These are phyloP conservation scores for Trichoderma gamsii DNA, from an alignment of 495 filamentous ascomycete species.

Conservation along the genomic window DNA sequence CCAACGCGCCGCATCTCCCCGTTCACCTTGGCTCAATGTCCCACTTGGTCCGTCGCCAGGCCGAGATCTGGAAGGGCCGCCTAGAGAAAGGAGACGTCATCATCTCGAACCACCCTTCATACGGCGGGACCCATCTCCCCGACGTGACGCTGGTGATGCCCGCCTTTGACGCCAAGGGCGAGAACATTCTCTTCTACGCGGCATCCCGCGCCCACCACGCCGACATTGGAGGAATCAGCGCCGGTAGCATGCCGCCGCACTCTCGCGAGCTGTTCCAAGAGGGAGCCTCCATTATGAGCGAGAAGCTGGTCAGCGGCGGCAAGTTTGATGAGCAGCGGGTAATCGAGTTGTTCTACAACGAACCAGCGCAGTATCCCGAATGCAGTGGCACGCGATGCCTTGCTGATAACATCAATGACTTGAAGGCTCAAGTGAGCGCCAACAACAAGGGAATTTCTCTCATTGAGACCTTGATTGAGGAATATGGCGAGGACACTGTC, in stretches of 20 bases:
- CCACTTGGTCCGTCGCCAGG: constrained; percentile 92
- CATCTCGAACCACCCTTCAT: constrained; percentile 93
- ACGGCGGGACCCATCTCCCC: constrained; percentile 72
- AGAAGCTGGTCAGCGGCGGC: constrained; percentile 89
- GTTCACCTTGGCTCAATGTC: constrained; percentile 88
- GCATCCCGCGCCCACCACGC: constrained; percentile 94
- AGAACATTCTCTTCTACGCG: constrained; percentile 93
- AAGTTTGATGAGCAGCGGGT: constrained; percentile 84
- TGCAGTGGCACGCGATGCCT: constrained; percentile 88
- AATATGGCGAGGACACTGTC: constrained; percentile 86
- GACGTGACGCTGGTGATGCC: constrained; percentile 95
- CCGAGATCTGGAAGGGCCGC: constrained; percentile 86
- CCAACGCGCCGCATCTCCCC: constrained; percentile 90
- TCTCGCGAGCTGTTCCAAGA: constrained; percentile 92
- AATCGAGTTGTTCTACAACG: constrained; percentile 70
- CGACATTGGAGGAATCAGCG: constrained; percentile 93
- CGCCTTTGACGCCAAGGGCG: constrained; percentile 68
- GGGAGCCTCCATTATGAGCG: constrained; percentile 86
- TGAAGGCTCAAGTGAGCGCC: constrained; percentile 92
- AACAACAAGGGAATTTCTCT: constrained; percentile 94
- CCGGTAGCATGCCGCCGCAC: constrained; percentile 94
- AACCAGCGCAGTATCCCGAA: constrained; percentile 78
- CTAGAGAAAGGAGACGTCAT: constrained; percentile 88
- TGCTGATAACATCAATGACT: constrained; percentile 89
- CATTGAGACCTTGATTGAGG: constrained; percentile 75